phyloP scores from a whole-genome alignment of 345 rosid genomes.

The Mangifera indica region DNA sequence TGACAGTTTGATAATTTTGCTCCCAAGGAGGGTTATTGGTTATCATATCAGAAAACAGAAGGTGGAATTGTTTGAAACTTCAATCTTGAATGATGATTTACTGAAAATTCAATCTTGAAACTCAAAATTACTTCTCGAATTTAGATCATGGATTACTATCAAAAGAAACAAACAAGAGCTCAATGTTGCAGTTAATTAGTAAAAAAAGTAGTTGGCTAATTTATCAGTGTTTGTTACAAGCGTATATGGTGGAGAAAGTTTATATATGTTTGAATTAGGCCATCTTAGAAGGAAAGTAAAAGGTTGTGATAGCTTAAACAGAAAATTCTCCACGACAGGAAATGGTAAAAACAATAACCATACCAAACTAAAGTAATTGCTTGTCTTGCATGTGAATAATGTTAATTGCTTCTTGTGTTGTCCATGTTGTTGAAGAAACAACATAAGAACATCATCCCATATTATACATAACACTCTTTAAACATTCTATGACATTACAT shows the following conservation, averaged over 20 bases:
- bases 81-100: not conserved
- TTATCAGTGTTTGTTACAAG: conserved; percentile 3
- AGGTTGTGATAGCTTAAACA: conserved; percentile 12
- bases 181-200: no score
- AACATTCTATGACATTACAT: no score
- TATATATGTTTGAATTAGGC: not conserved
- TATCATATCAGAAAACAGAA: conserved; percentile 17
- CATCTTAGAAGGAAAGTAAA: conserved; percentile 3
- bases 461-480: no score
- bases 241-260: conserved; percentile 16
- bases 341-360: conserved; percentile 39
- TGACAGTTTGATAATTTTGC: conserved; percentile 22
- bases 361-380: conserved; percentile 25
- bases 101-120: not conserved
- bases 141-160: not conserved
- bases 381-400: not conserved
- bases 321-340: conserved; percentile 26
- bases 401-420: not conserved
- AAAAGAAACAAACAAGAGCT: no score
- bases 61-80: not conserved
- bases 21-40: conserved; percentile 18
- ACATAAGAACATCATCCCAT: not conserved
- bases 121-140: not conserved
- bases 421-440: not conserved
- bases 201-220: not conserved